Evolutionary conservation across 257 asterid genomes (phyloP), one percentile per base, ranked within the genome.

Genomic region (Cynanchum wilfordii): DNA sequence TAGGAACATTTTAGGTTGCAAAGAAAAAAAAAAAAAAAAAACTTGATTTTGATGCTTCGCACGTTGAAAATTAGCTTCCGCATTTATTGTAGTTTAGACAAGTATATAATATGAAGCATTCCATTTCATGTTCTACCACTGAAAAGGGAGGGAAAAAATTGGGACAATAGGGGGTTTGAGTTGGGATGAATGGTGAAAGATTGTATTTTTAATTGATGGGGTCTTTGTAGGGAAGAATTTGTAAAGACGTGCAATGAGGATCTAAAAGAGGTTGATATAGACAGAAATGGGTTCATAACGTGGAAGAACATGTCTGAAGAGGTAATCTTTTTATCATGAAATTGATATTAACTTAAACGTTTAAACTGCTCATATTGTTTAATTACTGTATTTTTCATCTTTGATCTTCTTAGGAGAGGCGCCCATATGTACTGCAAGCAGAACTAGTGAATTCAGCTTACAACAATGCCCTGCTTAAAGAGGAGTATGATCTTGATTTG

Each of bases 261-360:
- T 29, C 88, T 76, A 68, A 76, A 77, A 68, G 82, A 75, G 72
- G 54, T 84, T 65, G 90, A 78, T 77, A 75, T 82, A 16, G 88
- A 86, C 62, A 81, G 80, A 73, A 79, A 68, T 75, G 95, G 89
- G 56, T 79, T 79, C 19, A 87, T 81, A 54, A 71, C 10, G 6
- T 90, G 95, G 95, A 84, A 71, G 82, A 80, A 76, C 64, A 87
- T 88, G 93, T 75, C 86, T 30, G 68, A 27, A 42, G 56, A 74
- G 91, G 96, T 89, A 65, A 16, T n/a, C 44, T 62, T 47, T 54
- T 1, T 13, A 25, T 22, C 15, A 56, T 24, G 30, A 45, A 52
- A 62, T 7, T n/a, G 27, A 42, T 42, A 44, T 71, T 1, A 4
- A 16, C 10, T 17, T 52, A 36, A 40, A 17, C 0, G 10, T 45